These are phyloP conservation scores for Aaosphaeria pasadenensis DNA, from an alignment of 2,329 filamentous ascomycete genomes.

Conservation along the genomic window DNA sequence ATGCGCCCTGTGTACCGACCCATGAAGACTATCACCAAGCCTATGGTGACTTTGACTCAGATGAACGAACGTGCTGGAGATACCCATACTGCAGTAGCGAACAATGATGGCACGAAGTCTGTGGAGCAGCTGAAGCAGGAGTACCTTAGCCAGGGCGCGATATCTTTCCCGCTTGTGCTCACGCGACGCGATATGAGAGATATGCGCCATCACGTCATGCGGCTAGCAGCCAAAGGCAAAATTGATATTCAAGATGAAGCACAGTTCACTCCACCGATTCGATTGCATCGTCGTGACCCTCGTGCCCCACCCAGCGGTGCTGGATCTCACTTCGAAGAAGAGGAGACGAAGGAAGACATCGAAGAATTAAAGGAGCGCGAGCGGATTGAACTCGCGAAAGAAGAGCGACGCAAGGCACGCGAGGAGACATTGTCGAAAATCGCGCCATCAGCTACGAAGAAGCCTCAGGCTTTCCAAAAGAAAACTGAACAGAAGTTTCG, in stretches of 20 bases:
- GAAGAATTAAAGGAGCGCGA: slow-evolving; percentile 65
- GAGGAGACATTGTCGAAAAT: slow-evolving; percentile 90
- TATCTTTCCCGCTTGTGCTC: slow-evolving; percentile 64
- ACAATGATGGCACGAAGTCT: slow-evolving; percentile 9
- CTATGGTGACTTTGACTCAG: slow-evolving; percentile 29
- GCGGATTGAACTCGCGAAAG: slow-evolving; percentile 57
- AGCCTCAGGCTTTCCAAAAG: slow-evolving; percentile 65
- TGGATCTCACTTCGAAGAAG: slow-evolving; percentile 41
- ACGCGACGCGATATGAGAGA: slow-evolving; percentile 79
- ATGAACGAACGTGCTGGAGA: slow-evolving; percentile 24
- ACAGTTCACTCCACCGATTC: slow-evolving; percentile 83
- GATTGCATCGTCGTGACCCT: slow-evolving; percentile 85
- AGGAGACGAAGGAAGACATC: slow-evolving; percentile 61
- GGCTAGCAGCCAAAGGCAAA: slow-evolving; percentile 62
- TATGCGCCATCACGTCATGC: slow-evolving; percentile 83
- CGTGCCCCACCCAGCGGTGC: slow-evolving; percentile 55
- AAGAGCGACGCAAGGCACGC: slow-evolving; percentile 79
- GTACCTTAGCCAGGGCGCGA: slow-evolving; percentile 22
- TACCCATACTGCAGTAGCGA: slow-evolving; percentile 6
- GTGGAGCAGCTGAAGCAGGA: slow-evolving; percentile 24
- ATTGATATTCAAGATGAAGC: slow-evolving; percentile 70
- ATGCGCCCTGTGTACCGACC: slow-evolving; percentile 31
- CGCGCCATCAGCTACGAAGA: slow-evolving; percentile 72
- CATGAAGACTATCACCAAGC: slow-evolving; percentile 31
- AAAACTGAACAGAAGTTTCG: slow-evolving; percentile 85